Conservation (phyloP, 2,329 filamentous ascomycete species). For the Septoria linicola region DNA sequence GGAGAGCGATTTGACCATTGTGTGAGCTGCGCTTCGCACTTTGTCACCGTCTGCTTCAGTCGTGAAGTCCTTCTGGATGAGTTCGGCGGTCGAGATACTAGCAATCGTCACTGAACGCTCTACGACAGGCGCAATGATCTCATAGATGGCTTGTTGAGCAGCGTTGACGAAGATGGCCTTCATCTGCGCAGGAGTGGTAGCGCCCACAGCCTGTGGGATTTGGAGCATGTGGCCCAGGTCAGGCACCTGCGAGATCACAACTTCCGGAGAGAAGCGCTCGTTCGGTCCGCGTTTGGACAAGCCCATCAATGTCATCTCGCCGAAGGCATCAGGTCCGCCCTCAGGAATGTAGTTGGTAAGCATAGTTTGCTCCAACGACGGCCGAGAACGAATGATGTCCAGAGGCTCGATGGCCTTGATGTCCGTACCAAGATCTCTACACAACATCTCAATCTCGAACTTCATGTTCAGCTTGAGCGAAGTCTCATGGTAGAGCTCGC, state of each 20-base stretch:
- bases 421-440: constrained; percentile 87
- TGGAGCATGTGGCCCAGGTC: constrained; percentile 77
- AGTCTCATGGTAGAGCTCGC: constrained; percentile 89
- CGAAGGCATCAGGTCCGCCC: constrained; percentile 69
- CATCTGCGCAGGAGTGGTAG: constrained; percentile 66
- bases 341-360: constrained; percentile 43
- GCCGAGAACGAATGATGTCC: constrained; percentile 77
- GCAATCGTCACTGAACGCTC: constrained; percentile 97
- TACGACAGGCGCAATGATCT: constrained; percentile 96
- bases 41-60: constrained; percentile 88
- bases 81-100: constrained; percentile 91
- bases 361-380: constrained; percentile 37
- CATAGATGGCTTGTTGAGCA: constrained; percentile 83
- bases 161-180: constrained; percentile 77
- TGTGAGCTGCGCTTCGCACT: constrained; percentile 80
- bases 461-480: constrained; percentile 96
- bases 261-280: constrained; percentile 72
- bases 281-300: constrained; percentile 62
- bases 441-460: constrained; percentile 97
- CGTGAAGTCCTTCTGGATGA: constrained; percentile 94
- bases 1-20: constrained; percentile 91
- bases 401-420: constrained; percentile 89
- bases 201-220: constrained; percentile 74
- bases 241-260: constrained; percentile 76
- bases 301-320: constrained; percentile 71